Conservation (phyloP, 1,139 yeast genomes). For the Geotrichum reessii region DNA sequence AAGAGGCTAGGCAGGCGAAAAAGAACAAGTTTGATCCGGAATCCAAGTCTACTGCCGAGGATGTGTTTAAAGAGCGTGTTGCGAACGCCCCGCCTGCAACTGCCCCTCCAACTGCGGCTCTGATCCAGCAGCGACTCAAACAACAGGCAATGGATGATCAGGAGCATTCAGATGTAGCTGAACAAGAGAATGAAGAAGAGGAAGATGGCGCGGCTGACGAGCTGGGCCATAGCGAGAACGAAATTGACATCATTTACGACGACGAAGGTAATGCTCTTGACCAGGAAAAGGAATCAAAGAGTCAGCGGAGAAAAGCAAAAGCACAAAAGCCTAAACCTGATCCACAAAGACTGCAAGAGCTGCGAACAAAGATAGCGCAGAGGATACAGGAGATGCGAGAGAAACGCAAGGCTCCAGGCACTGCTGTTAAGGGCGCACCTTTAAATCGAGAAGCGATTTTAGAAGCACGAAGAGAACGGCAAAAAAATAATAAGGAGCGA, state of each 20-base stretch:
- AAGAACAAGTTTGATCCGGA: conserved; percentile 74
- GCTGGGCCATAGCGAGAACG: conserved; percentile 35
- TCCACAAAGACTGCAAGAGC: conserved; percentile 46
- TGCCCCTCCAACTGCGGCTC: conserved; percentile 16
- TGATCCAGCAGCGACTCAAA: conserved; percentile 9
- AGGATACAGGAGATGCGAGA: conserved; percentile 67
- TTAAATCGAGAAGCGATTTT: conserved; percentile 45
- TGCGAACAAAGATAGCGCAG: conserved; percentile 65
- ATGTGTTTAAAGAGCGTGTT: conserved; percentile 41
- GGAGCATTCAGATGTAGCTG: background rate
- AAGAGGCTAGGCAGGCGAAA: conserved; percentile 56
- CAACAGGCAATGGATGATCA: conserved; percentile 5
- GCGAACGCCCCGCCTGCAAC: conserved; percentile 19
- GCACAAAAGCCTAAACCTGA: conserved; percentile 43
- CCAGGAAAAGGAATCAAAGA: conserved; percentile 9
- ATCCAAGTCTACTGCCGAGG: conserved; percentile 58
- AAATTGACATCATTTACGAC: conserved; percentile 55
- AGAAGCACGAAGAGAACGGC: conserved; percentile 35
- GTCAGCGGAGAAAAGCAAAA: conserved; percentile 5
- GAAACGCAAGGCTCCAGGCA: conserved; percentile 87
- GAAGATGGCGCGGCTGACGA: conserved; percentile 23
- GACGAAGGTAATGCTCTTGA: conserved; percentile 68
- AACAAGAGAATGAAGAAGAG: conserved; percentile 14
- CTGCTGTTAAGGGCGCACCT: conserved; percentile 74
- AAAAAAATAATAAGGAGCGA: conserved; percentile 41